Conservation (phyloP, 441 rosid genomes). For the Kokia cookei region DNA sequence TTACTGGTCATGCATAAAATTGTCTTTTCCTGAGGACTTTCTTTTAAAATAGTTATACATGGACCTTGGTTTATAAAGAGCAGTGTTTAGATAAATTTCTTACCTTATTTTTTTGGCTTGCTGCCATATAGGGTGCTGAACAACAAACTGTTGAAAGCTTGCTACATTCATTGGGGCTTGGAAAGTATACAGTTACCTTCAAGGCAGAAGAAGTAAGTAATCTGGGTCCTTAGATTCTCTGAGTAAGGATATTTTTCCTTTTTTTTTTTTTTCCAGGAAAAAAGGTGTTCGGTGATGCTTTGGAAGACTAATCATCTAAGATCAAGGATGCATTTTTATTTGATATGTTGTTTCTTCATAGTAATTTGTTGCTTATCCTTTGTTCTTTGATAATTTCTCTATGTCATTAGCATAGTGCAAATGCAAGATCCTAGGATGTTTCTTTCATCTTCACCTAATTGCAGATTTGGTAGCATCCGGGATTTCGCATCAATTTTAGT, state of each 20-base stretch:
- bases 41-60: neutral
- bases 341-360: neutral
- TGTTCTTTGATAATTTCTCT: neutral
- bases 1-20: neutral
- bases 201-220: slow-evolving; percentile 83
- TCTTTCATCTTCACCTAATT: neutral
- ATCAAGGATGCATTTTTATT: neutral
- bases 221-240: neutral
- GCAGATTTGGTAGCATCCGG: neutral
- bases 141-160: slow-evolving; percentile 64
- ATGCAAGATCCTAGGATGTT: neutral
- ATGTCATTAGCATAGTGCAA: neutral
- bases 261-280: neutral
- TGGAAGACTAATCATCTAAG: neutral
- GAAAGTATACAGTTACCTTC: slow-evolving; percentile 58
- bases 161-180: slow-evolving; percentile 66
- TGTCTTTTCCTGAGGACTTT: neutral
- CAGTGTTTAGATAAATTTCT: neutral
- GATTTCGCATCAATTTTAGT: neutral
- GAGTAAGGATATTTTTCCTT: neutral
- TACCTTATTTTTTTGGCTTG: neutral
- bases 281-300: neutral
- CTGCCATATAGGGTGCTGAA: slow-evolving; percentile 46
- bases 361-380: neutral
- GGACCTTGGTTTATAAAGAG: neutral